A percentile compares a stretch with the other conserved stretches of the same genome.
phyloP scores from a whole-genome alignment of 2,329 filamentous ascomycete species.

The Waltergamsia citrina region DNA sequence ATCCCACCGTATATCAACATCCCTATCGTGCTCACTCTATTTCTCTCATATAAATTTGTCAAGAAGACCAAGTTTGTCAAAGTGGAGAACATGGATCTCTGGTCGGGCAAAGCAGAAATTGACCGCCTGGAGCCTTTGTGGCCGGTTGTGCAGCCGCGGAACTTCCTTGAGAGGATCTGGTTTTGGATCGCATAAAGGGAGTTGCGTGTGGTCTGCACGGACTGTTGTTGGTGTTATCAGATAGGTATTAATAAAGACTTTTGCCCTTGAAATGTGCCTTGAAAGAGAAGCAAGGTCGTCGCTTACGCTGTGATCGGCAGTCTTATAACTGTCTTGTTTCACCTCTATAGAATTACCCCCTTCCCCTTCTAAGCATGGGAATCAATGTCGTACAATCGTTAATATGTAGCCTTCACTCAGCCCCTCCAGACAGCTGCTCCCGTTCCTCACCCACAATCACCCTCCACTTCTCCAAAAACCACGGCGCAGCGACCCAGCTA shows the following conservation, averaged over 20 bases:
- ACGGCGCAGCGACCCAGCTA: conserved; percentile 16
- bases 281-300: too few relatives aligned
- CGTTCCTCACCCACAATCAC: too few relatives aligned
- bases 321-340: too few relatives aligned
- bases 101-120: conserved; percentile 29
- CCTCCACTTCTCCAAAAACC: too few relatives aligned
- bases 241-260: too few relatives aligned
- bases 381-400: too few relatives aligned
- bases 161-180: conserved; percentile 27
- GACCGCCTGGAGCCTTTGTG: conserved; percentile 25
- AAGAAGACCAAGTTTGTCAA: conserved; percentile 45
- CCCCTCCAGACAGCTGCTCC: too few relatives aligned
- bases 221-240: background rate
- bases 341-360: too few relatives aligned
- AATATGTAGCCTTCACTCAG: too few relatives aligned
- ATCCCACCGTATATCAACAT: conserved; percentile 63
- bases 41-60: conserved; percentile 53
- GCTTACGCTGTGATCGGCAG: too few relatives aligned
- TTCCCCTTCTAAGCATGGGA: too few relatives aligned
- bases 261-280: too few relatives aligned
- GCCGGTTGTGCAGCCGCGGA: conserved; percentile 22
- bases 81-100: conserved; percentile 26
- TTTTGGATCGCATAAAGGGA: conserved; percentile 25
- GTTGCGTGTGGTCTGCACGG: background rate
- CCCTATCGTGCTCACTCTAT: conserved; percentile 55